Conservation (phyloP, 257 asterid species). For the Paraleonurus japonicus region DNA sequence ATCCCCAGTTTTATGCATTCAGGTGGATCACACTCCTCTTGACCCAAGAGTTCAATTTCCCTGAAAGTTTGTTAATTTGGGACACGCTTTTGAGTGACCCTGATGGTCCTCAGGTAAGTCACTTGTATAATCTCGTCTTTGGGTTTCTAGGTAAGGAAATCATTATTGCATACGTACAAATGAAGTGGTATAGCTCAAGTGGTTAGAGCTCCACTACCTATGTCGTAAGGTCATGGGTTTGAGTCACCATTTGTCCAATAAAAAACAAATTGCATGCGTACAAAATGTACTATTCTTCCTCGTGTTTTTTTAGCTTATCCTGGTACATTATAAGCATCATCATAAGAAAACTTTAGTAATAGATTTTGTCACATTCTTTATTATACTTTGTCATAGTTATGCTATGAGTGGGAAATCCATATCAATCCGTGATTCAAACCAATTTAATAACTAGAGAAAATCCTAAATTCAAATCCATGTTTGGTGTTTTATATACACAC, state of each 20-base stretch:
- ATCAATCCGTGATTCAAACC: background rate
- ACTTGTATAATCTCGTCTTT: slow-evolving; percentile 1
- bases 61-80: slow-evolving; percentile 82
- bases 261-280: background rate
- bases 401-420: background rate
- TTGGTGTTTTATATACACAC: background rate
- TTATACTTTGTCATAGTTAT: background rate
- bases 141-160: background rate
- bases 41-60: slow-evolving; percentile 90
- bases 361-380: slow-evolving; percentile 8
- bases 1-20: slow-evolving; percentile 97
- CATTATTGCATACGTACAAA: background rate
- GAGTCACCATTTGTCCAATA: too few species aligned
- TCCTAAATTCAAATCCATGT: background rate
- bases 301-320: background rate
- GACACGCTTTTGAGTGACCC: slow-evolving; percentile 94
- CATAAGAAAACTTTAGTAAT: background rate
- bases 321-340: background rate
- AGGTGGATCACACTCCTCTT: slow-evolving; percentile 96
- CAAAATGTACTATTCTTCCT: background rate
- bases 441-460: background rate
- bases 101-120: slow-evolving; percentile 89
- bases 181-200: too few species aligned
- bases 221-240: too few species aligned
- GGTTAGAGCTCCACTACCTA: too few species aligned